These are phyloP conservation scores for Gardenia jasminoides DNA, from an alignment of 257 asterid genomes.

Conservation along the genomic window DNA sequence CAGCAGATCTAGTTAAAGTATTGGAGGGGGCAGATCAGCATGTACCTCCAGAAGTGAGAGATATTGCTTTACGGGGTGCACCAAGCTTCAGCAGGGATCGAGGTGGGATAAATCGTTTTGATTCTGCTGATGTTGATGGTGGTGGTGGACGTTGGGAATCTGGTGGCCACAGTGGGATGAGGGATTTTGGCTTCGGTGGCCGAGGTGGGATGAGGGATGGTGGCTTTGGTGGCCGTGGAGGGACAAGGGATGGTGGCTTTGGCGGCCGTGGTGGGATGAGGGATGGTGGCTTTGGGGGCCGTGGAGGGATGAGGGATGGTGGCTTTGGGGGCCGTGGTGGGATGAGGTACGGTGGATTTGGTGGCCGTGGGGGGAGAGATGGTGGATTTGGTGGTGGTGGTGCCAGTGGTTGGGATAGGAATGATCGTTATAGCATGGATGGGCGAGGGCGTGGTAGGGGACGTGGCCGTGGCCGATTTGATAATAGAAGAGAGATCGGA, in stretches of 20 bases:
- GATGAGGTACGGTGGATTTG: conserved; percentile 44
- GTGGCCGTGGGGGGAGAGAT: conserved; percentile 62
- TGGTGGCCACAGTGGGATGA: conserved; percentile 69
- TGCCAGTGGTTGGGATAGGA: conserved; percentile 78
- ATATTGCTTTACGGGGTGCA: conserved; percentile 81
- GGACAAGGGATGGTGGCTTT: conserved; percentile 41
- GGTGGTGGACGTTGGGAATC: conserved; percentile 75
- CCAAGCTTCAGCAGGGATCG: conserved; percentile 69
- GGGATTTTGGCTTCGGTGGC: conserved; percentile 62
- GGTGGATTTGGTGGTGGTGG: conserved; percentile 45
- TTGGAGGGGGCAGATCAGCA: conserved; percentile 94
- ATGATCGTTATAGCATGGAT: conserved; percentile 54
- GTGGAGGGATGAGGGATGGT: conserved; percentile 59
- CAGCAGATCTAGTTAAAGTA: conserved; percentile 77
- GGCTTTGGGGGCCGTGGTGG: conserved; percentile 60
- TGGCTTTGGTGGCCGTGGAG: conserved; percentile 36
- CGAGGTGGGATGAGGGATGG: conserved; percentile 66
- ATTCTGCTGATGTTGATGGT: conserved; percentile 40
- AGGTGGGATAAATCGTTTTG: conserved; percentile 65
- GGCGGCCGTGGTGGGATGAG: conserved; percentile 70
- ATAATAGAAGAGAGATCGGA: conserved; percentile 56
- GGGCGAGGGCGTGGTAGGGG: conserved; percentile 76
- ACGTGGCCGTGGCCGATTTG: conserved; percentile 72
- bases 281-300: conserved; percentile 61
- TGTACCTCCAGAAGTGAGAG: conserved; percentile 85